Evolutionary conservation across 1,284 basidiomycete species (phyloP).

Genomic region (Irpex sp.): DNA sequence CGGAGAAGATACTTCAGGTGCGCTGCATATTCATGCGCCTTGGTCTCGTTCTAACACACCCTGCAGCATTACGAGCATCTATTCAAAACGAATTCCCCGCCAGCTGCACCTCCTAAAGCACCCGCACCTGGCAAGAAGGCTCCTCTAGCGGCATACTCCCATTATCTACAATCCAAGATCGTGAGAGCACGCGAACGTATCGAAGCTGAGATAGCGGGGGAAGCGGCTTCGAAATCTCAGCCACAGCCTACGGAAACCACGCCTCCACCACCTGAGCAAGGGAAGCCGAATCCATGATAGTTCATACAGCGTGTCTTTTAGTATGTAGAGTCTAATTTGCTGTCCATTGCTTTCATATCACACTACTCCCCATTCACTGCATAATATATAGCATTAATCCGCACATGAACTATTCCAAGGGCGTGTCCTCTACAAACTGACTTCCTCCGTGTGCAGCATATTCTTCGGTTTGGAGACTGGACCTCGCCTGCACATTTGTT

Average conservation of each 20-base stretch:
- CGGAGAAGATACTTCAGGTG: conserved; percentile 74
- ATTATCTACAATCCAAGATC: conserved; percentile 97
- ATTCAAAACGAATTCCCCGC: conserved; percentile 82
- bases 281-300: background rate
- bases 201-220: conserved; percentile 64
- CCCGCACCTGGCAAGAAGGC: conserved; percentile 29
- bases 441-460: too few species aligned
- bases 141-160: conserved; percentile 58
- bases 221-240: conserved; percentile 17
- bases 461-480: too few species aligned
- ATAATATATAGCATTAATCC: background rate
- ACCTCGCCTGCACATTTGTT: too few species aligned
- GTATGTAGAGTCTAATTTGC: background rate
- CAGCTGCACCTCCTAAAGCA: conserved; percentile 49
- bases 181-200: conserved; percentile 91
- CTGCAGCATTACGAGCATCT: conserved; percentile 87
- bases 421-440: too few species aligned
- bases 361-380: background rate
- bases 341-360: background rate
- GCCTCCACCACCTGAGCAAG: conserved; percentile 2
- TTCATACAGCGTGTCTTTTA: background rate
- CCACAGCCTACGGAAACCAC: conserved; percentile 27
- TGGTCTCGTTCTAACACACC: background rate
- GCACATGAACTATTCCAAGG: background rate
- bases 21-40: conserved; percentile 20